Percentiles rank a stretch among this genome's conserved stretches.
Evolutionary conservation across 2,329 filamentous ascomycete genomes (phyloP).

Genomic region (Diplodia mutila): DNA sequence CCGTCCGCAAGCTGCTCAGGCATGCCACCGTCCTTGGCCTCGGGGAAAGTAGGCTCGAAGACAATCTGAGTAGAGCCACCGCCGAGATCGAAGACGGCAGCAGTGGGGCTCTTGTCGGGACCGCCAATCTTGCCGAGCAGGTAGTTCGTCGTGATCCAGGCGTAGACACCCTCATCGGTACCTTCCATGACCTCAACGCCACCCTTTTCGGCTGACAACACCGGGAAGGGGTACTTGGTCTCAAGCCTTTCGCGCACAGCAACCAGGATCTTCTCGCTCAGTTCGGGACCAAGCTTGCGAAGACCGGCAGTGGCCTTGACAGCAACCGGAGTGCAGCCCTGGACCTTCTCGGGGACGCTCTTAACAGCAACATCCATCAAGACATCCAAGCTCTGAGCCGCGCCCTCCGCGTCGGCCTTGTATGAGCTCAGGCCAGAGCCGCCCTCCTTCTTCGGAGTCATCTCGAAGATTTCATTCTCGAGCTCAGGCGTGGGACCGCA

Average conservation of each 20-base stretch:
- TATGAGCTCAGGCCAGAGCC: constrained; percentile 83
- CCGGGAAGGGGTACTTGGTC: constrained; percentile 89
- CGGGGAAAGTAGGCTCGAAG: constrained; percentile 92
- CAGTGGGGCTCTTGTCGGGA: constrained; percentile 85
- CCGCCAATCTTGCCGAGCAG: constrained; percentile 96
- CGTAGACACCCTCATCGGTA: constrained; percentile 94
- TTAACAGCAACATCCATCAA: constrained; percentile 85
- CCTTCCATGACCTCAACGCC: constrained; percentile 98
- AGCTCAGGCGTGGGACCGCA: constrained; percentile 94
- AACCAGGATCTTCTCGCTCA: constrained; percentile 80
- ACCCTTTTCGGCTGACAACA: constrained; percentile 80
- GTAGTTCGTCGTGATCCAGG: constrained; percentile 99
- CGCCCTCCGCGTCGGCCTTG: constrained; percentile 80
- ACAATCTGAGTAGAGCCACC: constrained; percentile 98
- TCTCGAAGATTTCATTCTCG: constrained; percentile 89
- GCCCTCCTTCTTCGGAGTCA: constrained; percentile 84
- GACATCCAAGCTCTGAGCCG: constrained; percentile 85
- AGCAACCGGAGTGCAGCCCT: constrained; percentile 90
- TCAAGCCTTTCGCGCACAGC: constrained; percentile 85
- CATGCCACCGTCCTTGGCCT: constrained; percentile 73
- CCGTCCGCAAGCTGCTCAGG: constrained; percentile 83
- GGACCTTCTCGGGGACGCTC: constrained; percentile 83
- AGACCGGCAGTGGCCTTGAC: constrained; percentile 97
- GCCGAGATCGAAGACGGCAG: constrained; percentile 93
- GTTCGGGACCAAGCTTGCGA: constrained; percentile 79